These are phyloP conservation scores for Fragaria nilgerrensis DNA, from an alignment of 306 rosid species.

Conservation along the genomic window DNA sequence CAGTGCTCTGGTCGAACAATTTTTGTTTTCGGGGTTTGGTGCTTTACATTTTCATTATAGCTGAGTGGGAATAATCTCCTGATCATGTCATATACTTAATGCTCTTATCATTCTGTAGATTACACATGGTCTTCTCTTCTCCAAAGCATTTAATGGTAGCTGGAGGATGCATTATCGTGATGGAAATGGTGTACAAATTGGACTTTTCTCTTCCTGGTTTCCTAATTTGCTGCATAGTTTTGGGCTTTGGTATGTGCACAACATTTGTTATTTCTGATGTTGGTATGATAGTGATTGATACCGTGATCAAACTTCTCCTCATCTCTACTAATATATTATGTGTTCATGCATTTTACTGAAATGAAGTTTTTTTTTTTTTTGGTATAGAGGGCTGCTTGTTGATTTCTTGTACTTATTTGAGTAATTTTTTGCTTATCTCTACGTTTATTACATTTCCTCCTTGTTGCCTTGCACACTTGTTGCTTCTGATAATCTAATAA, in stretches of 20 bases:
- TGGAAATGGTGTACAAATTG: constrained; percentile 82
- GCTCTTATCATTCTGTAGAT: constrained; percentile 44
- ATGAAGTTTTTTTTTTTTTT: constrained; percentile 16
- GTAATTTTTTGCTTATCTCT: neutral
- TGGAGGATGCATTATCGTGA: constrained; percentile 74
- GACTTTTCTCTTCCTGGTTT: constrained; percentile 88
- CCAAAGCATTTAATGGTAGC: constrained; percentile 95
- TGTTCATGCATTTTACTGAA: neutral
- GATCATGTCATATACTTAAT: neutral
- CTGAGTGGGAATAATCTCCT: neutral
- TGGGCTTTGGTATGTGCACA: constrained; percentile 81
- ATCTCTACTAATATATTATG: neutral
- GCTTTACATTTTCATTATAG: neutral
- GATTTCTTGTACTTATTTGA: neutral
- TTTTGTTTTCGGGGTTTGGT: neutral
- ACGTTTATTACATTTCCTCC: neutral
- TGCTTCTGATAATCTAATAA: neutral
- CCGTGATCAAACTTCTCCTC: neutral
- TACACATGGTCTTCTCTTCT: constrained; percentile 97
- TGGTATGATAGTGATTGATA: neutral
- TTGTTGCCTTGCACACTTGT: neutral
- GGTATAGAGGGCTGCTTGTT: constrained; percentile 4
- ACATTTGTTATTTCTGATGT: constrained; percentile 9
- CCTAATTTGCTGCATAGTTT: constrained; percentile 68
- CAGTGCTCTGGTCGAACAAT: neutral